These are phyloP conservation scores for Nothophytophthora sp. DNA, from an alignment of 352 stramenopile genomes.

Conservation along the genomic window DNA sequence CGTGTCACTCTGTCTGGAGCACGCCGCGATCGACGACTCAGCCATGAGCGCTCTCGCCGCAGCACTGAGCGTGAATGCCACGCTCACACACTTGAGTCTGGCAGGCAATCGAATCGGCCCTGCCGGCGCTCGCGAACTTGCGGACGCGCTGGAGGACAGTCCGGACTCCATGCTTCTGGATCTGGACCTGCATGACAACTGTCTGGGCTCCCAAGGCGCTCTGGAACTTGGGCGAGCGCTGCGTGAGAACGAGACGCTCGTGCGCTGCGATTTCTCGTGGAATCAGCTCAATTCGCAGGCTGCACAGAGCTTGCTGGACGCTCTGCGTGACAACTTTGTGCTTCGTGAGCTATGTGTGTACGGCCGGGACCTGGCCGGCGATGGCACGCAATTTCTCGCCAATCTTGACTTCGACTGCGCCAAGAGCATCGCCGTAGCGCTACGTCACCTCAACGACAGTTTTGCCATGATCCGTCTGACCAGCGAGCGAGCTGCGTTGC, in stretches of 20 bases:
- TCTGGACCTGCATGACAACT: slow-evolving; percentile 61
- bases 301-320: slow-evolving; percentile 40
- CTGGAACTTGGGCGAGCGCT: slow-evolving; percentile 42
- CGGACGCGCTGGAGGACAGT: slow-evolving; percentile 57
- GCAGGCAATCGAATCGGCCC: slow-evolving; percentile 52
- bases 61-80: slow-evolving; percentile 56
- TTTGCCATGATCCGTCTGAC: slow-evolving; percentile 50
- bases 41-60: slow-evolving; percentile 59
- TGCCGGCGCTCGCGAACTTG: slow-evolving; percentile 45
- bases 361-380: slow-evolving; percentile 51
- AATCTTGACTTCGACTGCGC: slow-evolving; percentile 66
- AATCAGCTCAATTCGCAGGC: slow-evolving; percentile 54
- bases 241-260: slow-evolving; percentile 73
- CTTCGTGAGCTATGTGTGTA: slow-evolving; percentile 50
- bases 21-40: slow-evolving; percentile 48
- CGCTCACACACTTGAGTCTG: slow-evolving; percentile 59
- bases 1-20: slow-evolving; percentile 47
- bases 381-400: slow-evolving; percentile 35
- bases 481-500: slow-evolving; percentile 37
- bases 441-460: slow-evolving; percentile 54
- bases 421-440: slow-evolving; percentile 39
- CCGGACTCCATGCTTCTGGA: slow-evolving; percentile 61
- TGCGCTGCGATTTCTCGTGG: slow-evolving; percentile 64
- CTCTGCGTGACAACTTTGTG: slow-evolving; percentile 60
- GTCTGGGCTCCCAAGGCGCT: slow-evolving; percentile 45